Conservation (phyloP, 345 rosid species). For the Aquilaria malaccensis region DNA sequence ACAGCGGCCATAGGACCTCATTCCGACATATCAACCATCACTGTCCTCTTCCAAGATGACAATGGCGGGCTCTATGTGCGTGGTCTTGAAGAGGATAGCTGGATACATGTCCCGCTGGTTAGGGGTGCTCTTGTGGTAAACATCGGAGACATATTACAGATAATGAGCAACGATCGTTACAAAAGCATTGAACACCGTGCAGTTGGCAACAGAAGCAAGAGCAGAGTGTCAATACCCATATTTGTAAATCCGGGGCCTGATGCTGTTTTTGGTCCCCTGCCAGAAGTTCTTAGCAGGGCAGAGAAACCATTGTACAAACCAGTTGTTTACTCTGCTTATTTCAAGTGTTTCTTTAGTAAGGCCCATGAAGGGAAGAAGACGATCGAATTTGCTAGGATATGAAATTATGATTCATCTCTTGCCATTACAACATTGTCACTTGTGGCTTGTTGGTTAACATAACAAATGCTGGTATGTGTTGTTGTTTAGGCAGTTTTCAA, state of each 20-base stretch:
- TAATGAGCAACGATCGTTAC: constrained; percentile 29
- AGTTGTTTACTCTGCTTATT: constrained; percentile 18
- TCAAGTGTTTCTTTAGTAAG: constrained; percentile 19
- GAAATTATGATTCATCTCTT: neutral
- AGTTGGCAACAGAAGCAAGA: constrained; percentile 15
- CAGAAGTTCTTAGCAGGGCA: constrained; percentile 14
- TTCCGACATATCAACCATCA: constrained; percentile 21
- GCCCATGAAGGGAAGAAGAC: constrained; percentile 25
- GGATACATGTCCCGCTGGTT: constrained; percentile 28
- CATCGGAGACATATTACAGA: constrained; percentile 21
- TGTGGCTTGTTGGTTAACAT: too few species aligned
- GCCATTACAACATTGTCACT: too few species aligned
- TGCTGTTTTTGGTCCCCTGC: constrained; percentile 17
- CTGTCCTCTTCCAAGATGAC: constrained; percentile 25
- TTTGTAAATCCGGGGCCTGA: constrained; percentile 17
- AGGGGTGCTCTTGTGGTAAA: constrained; percentile 26
- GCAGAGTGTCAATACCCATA: constrained; percentile 25
- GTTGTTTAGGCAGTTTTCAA: too few species aligned
- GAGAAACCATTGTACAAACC: constrained; percentile 16
- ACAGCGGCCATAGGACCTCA: constrained; percentile 19
- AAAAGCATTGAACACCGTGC: constrained; percentile 25
- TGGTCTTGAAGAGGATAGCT: constrained; percentile 8
- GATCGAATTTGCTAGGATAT: constrained; percentile 18
- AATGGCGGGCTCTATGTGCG: constrained; percentile 20
- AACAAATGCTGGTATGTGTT: too few species aligned